Base-by-base conservation (phyloP, 1,139 yeast genomes). In the Kodamaea suecica region DNA sequence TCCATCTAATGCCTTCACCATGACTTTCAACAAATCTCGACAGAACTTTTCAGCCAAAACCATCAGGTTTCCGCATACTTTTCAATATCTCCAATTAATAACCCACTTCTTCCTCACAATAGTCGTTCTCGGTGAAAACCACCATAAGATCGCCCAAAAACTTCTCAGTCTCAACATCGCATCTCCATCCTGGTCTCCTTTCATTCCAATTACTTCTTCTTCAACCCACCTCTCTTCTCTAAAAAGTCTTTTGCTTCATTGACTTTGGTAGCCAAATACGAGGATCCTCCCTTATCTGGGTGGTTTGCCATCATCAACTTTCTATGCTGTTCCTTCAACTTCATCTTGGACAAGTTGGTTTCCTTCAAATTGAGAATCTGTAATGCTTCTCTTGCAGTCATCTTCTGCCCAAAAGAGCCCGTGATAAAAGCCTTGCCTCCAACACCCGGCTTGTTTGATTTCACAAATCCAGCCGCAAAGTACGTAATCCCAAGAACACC, bases 211-310 rank as follows among this genome's bases (percentile, higher is more conserved):
- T 49, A 65, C 53, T 66, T 66, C 47, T 63, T 59, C 53, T 70
- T 72, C 66, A 76, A 51, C 10, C 78, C 78, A 27, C 87, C 87
- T 57, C 90, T 78, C 66, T 87, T 88, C 49, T 86, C 95, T 55
- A 92, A 71, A 57, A 88, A 82, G 53, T 88, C 96, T 61, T 92
- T 92, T 36, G 98, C 97, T 65, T 92, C 97, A 59, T 92, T 92
- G 48, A 92, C 88, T 70, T 92, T 92, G 32, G 97, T 90, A 41
- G 98, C 98, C 55, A 92, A 61, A 53, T 78, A 90, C 26, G 97
- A 92, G 13, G 95, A 84, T 7, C 98, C 98, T 34, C 98, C 98
- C 57, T 94, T 85, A 66, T 92, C 98, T 9, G 98, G 98, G 57
- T 92, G 98, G 64, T 92, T 92, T 33, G 90, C 78, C 58, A 92